Percentiles rank a stretch among this genome's conserved stretches.
phyloP scores from a whole-genome alignment of 148 eudicot species.

The Silene latifolia region DNA sequence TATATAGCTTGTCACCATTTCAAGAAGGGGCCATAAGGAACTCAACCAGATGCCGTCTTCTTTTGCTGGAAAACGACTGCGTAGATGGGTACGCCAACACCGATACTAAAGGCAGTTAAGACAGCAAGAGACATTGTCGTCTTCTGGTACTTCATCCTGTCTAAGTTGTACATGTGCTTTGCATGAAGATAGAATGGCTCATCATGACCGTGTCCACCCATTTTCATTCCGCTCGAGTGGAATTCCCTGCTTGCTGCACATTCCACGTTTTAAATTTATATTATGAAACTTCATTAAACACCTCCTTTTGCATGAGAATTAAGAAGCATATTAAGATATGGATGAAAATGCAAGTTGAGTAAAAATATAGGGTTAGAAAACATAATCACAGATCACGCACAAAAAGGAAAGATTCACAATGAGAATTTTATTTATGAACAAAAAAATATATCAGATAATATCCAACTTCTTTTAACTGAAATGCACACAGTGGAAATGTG shows the following conservation, averaged over 20 bases:
- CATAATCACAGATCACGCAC: too few species aligned
- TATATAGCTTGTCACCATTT: conserved; percentile 8
- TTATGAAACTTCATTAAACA: background rate
- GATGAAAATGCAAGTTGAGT: too few species aligned
- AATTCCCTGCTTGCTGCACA: conserved; percentile 35
- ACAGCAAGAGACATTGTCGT: conserved; percentile 60
- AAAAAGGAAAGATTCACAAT: too few species aligned
- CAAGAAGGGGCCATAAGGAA: conserved; percentile 7
- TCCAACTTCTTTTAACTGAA: too few species aligned
- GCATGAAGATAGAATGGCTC: conserved; percentile 81
- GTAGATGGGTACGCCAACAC: conserved; percentile 64
- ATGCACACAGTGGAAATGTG: too few species aligned
- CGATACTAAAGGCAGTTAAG: conserved; percentile 64
- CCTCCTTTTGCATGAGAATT: too few species aligned
- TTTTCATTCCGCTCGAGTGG: conserved; percentile 81
- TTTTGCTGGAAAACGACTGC: conserved; percentile 91
- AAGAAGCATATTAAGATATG: too few species aligned
- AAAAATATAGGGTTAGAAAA: too few species aligned
- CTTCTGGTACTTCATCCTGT: conserved; percentile 77
- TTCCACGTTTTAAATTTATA: background rate
- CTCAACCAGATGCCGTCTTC: conserved; percentile 72
- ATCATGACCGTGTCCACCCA: conserved; percentile 84
- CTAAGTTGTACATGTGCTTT: conserved; percentile 98
- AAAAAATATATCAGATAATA: too few species aligned
- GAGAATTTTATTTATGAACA: too few species aligned